phyloP scores from a whole-genome alignment of 1,139 yeast species.

The Zhuliangozyma blackwelliae region DNA sequence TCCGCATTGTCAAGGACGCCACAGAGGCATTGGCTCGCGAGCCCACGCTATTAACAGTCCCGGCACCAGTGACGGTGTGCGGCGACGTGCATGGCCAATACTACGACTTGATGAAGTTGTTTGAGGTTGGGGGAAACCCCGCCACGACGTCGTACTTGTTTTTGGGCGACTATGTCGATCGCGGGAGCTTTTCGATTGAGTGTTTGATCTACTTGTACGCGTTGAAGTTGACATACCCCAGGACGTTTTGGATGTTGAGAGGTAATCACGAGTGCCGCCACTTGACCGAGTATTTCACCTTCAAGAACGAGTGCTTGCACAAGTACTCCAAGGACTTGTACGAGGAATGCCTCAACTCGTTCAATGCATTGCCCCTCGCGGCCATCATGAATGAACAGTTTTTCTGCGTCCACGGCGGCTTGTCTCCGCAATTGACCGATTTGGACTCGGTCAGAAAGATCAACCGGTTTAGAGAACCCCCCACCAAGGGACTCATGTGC shows the following conservation, averaged over 20 bases:
- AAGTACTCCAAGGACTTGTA: slow-evolving; percentile 70
- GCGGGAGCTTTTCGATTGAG: slow-evolving; percentile 91
- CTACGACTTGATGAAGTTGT: slow-evolving; percentile 83
- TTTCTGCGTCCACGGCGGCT: slow-evolving; percentile 97
- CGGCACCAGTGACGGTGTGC: slow-evolving; percentile 94
- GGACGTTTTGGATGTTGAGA: slow-evolving; percentile 74
- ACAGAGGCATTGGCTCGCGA: slow-evolving; percentile 63
- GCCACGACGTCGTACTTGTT: slow-evolving; percentile 71
- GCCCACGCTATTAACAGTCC: slow-evolving; percentile 75
- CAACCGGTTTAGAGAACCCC: slow-evolving; percentile 88
- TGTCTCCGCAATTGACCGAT: slow-evolving; percentile 76
- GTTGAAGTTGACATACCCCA: slow-evolving; percentile 73
- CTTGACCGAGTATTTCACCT: slow-evolving; percentile 90
- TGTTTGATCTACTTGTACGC: slow-evolving; percentile 79
- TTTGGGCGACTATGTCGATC: slow-evolving; percentile 92
- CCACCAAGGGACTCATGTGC: slow-evolving; percentile 91
- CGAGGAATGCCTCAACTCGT: slow-evolving; percentile 72
- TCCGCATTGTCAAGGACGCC: slow-evolving; percentile 64
- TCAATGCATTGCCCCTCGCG: slow-evolving; percentile 86
- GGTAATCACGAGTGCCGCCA: slow-evolving; percentile 97
- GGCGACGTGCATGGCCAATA: slow-evolving; percentile 97
- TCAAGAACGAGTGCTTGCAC: slow-evolving; percentile 85
- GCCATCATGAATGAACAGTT: slow-evolving; percentile 94
- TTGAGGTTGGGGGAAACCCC: slow-evolving; percentile 95
- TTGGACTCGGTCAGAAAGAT: slow-evolving; percentile 66